phyloP scores from a whole-genome alignment of 306 rosid genomes.

The Parietaria judaica region DNA sequence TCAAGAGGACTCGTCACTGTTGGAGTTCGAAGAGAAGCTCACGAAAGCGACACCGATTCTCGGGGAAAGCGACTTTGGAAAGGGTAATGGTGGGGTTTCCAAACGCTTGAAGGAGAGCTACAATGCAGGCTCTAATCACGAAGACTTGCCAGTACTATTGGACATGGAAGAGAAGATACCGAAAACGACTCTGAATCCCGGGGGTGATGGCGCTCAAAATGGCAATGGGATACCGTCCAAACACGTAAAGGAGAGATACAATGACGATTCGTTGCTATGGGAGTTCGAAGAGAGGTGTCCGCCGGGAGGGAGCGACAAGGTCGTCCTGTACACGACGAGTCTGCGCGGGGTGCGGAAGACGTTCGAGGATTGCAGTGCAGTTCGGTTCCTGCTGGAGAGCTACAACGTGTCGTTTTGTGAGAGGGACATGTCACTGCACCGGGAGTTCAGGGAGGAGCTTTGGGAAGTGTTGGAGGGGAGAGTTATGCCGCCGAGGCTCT shows the following conservation, averaged over 20 bases:
- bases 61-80: conserved; percentile 29
- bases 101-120: conserved; percentile 32
- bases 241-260: conserved; percentile 29
- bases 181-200: conserved; percentile 24
- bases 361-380: conserved; percentile 57
- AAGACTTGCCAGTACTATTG: conserved; percentile 24
- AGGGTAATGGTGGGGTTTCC: conserved; percentile 14
- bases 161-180: conserved; percentile 47
- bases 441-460: conserved; percentile 74
- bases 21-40: conserved; percentile 45
- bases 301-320: conserved; percentile 55
- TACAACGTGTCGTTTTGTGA: conserved; percentile 50
- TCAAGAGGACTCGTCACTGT: conserved; percentile 25
- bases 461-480: conserved; percentile 56
- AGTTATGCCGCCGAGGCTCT: conserved; percentile 83
- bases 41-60: conserved; percentile 26
- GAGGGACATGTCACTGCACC: conserved; percentile 78
- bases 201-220: conserved; percentile 33
- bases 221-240: conserved; percentile 20
- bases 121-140: conserved; percentile 28
- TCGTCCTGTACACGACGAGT: conserved; percentile 81
- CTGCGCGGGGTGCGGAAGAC: conserved; percentile 82
- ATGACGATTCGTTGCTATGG: conserved; percentile 26
- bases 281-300: conserved; percentile 70
- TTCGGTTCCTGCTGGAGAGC: conserved; percentile 68